Percentiles rank a stretch among this genome's conserved stretches.
phyloP scores from a whole-genome alignment of 2,329 filamentous ascomycete species.

The Monosporascus sp. region DNA sequence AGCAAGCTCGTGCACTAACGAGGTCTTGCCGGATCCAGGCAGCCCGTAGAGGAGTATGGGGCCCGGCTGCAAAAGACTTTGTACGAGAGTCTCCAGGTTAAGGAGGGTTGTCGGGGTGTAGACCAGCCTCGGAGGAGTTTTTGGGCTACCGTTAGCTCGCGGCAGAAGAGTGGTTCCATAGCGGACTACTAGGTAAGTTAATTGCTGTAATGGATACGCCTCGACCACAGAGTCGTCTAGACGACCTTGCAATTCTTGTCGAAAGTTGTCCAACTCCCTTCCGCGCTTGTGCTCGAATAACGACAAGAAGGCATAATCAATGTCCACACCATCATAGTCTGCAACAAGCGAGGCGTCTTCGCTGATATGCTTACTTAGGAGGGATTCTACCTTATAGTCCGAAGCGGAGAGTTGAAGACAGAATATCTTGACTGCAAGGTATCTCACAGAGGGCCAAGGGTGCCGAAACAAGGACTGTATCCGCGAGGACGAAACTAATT shows the following conservation, averaged over 20 bases:
- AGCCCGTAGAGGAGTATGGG: slow-evolving; percentile 79
- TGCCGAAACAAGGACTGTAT: slow-evolving; percentile 66
- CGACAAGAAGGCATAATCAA: slow-evolving; percentile 73
- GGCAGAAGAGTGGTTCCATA: slow-evolving; percentile 66
- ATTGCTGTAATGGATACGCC: slow-evolving; percentile 29
- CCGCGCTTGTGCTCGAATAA: slow-evolving; percentile 53
- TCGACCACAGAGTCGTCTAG: slow-evolving; percentile 12
- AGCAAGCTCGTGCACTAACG: slow-evolving; percentile 76
- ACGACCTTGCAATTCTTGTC: slow-evolving; percentile 30
- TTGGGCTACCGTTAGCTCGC: slow-evolving; percentile 46
- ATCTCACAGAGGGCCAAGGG: slow-evolving; percentile 58
- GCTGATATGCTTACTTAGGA: slow-evolving; percentile 62
- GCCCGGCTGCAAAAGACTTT: slow-evolving; percentile 58
- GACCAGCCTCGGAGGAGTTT: slow-evolving; percentile 50
- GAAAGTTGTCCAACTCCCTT: slow-evolving; percentile 38
- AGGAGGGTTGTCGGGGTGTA: slow-evolving; percentile 65
- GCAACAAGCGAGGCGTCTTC: slow-evolving; percentile 57
- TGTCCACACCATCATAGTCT: slow-evolving; percentile 66
- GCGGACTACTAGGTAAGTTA: slow-evolving; percentile 58
- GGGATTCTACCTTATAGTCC: slow-evolving; percentile 69
- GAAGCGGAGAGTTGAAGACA: slow-evolving; percentile 74
- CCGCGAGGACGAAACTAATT: slow-evolving; percentile 58
- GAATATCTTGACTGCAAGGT: slow-evolving; percentile 76
- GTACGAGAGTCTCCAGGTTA: slow-evolving; percentile 68
- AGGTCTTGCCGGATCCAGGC: slow-evolving; percentile 86